Base-by-base conservation (phyloP, 805 yeast species). In the Yamadazyma nakazawae region DNA sequence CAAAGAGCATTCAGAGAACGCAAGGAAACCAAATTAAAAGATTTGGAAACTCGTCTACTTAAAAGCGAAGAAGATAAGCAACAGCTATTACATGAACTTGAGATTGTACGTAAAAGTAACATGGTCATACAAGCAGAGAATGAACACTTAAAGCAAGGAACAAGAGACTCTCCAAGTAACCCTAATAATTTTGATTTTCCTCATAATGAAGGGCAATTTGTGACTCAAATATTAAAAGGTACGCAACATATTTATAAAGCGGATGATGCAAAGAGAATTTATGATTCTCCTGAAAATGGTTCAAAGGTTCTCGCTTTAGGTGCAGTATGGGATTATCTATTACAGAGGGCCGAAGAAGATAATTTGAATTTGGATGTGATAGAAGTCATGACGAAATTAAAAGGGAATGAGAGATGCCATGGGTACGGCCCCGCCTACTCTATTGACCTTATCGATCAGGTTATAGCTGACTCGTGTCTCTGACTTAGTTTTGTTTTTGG, bases 1-100 rank as follows among this genome's bases (percentile, higher is more conserved):
- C 96, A 88, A 66, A 72, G 90, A 54, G 96, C 96, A 2, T 88
- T 86, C 64, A 71, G 96, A 50, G 91, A 87, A 63, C 79, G 95
- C 42, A 86, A 85, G 62, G 94, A 86, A 61, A 79, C 80, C 42
- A 81, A 78, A 55, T 64, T 85, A 50, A 84, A 82, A 59, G 90
- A 84, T 54, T 70, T 88, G 37, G 84, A 85, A 53, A 65, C 65
- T 2, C 81, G 81, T 60, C 66, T 88, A 50, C 65, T 68, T 14
- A 70, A 74, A 48, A 77, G 85, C 36, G 92, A 84, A 59, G 66
- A 59, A 32, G 81, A 81, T 51, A 76, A 78, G 45, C 72, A 69
- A 40, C 61, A 61, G 35, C 60, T 84, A 25, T 48, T 64, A 40
- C 70, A 69, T 35, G 78, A 81, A 53, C 63, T 82, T 43, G 81